Conservation (phyloP, 768 basidiomycete species). For the Lactarius quietus region DNA sequence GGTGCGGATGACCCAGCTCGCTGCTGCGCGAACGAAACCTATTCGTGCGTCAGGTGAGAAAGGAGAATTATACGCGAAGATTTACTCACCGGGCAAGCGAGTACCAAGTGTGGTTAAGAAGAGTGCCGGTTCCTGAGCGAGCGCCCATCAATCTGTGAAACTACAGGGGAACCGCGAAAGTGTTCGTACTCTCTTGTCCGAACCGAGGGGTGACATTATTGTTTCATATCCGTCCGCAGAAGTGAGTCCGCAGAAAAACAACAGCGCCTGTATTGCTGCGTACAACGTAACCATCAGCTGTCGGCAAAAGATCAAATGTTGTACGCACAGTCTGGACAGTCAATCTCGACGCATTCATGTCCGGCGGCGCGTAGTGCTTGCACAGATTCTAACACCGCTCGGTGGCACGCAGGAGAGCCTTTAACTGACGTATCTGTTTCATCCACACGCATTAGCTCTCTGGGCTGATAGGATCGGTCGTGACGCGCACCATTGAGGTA, state of each 20-base stretch:
- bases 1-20: slow-evolving; percentile 6
- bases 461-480: background rate
- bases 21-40: slow-evolving; percentile 18
- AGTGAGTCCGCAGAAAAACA: slow-evolving; percentile 13
- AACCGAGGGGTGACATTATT: slow-evolving; percentile 21
- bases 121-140: slow-evolving; percentile 21
- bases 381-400: slow-evolving; percentile 39
- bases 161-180: background rate
- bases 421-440: slow-evolving; percentile 12
- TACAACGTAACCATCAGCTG: background rate
- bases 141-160: background rate
- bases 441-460: background rate
- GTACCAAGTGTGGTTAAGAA: slow-evolving; percentile 22
- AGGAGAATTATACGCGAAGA: background rate
- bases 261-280: slow-evolving; percentile 9
- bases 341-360: slow-evolving; percentile 41
- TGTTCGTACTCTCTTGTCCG: slow-evolving; percentile 18
- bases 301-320: background rate
- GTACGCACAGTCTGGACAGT: slow-evolving; percentile 31
- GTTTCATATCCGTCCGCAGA: slow-evolving; percentile 24
- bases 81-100: slow-evolving; percentile 12
- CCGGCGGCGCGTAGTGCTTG: slow-evolving; percentile 36
- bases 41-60: background rate
- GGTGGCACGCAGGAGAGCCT: slow-evolving; percentile 27
- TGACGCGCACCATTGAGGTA: slow-evolving; percentile 50